Base-by-base conservation (phyloP, 129 eudicot species). In the Calendula officinalis region DNA sequence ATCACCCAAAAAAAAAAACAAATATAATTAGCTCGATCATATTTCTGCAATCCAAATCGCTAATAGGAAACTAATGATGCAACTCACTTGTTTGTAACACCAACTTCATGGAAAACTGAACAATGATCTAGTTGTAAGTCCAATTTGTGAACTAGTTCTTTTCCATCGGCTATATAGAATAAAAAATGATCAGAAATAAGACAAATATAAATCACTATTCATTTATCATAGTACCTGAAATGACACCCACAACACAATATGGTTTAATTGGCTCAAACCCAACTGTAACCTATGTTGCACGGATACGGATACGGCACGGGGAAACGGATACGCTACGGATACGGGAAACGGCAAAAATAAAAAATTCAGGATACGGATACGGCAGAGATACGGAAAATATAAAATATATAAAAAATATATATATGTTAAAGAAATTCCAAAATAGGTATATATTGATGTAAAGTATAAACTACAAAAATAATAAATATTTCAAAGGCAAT, bases 51-150 rank as follows among this genome's bases (percentile, higher is more conserved):
- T 5, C n/a, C 17, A 57, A 13, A 34, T 11, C 47, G n/a, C 4
- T n/a, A 37, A 38, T 38, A n/a, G n/a, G 27, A 71, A n/a, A n/a
- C n/a, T n/a, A n/a, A n/a, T n/a, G n/a, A 13, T 9, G 30, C 36
- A 61, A 73, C 78, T 58, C 72, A 75, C 79, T 60, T 59, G 13
- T 75, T 44, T 8, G 79, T 75, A 17, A 75, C 69, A 36, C 79
- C 79, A 3, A 75, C 13, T 4, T 75, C 74, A 60, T 75, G 79
- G 38, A 48, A 7, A 32, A 67, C 11, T 0, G 68, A 49, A 13
- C 71, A 39, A 36, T 61, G 66, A 39, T 58, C 74, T 35, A 67
- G 72, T 35, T 75, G 72, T 5, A 75, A 62, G 38, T 75, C 69
- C 50, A 75, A 44, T 39, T 59, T 53, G 69, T 75, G 79, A 35